Evolutionary conservation across 164 flowering plant genomes (phyloP).

Genomic region (Warburgia ugandensis): DNA sequence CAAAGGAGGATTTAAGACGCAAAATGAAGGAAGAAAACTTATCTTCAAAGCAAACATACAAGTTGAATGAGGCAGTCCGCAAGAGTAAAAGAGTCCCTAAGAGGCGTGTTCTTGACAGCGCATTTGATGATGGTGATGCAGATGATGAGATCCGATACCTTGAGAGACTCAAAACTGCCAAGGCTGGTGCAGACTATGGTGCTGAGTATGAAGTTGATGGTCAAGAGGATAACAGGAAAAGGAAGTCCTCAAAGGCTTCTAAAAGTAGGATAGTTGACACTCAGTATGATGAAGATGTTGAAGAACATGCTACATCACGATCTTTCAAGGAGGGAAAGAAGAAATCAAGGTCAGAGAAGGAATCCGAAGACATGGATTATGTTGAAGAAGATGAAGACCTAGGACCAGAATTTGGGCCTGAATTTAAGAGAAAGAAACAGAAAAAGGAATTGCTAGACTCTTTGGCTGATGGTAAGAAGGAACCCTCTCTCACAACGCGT

Average conservation of each 20-base stretch:
- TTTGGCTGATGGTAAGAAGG: slow-evolving; percentile 52
- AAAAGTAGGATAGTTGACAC: slow-evolving; percentile 19
- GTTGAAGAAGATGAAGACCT: slow-evolving; percentile 46
- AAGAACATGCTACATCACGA: slow-evolving; percentile 21
- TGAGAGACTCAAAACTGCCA: slow-evolving; percentile 63
- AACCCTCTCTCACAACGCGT: slow-evolving; percentile 73
- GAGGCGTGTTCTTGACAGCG: slow-evolving; percentile 56
- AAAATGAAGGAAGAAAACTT: slow-evolving; percentile 29
- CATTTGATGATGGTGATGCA: slow-evolving; percentile 60
- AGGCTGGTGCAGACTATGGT: slow-evolving; percentile 11
- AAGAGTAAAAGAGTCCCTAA: slow-evolving; percentile 85
- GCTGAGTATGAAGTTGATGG: slow-evolving; percentile 34
- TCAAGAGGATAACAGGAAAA: slow-evolving; percentile 41
- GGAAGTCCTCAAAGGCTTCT: slow-evolving; percentile 36
- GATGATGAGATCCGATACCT: slow-evolving; percentile 90
- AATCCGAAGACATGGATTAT: slow-evolving; percentile 50
- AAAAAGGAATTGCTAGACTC: slow-evolving; percentile 53
- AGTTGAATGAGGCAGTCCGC: slow-evolving; percentile 47
- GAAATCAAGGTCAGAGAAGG: slow-evolving; percentile 41
- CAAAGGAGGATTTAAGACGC: slow-evolving; percentile 35
- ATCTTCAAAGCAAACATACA: slow-evolving; percentile 39
- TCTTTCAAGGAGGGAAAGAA: slow-evolving; percentile 36
- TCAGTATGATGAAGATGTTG: slow-evolving; percentile 15
- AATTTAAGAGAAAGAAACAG: slow-evolving; percentile 38
- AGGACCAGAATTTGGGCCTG: slow-evolving; percentile 46